phyloP scores from a whole-genome alignment of 192 early-diverging fungal species.

The Backusella tarrabulga region DNA sequence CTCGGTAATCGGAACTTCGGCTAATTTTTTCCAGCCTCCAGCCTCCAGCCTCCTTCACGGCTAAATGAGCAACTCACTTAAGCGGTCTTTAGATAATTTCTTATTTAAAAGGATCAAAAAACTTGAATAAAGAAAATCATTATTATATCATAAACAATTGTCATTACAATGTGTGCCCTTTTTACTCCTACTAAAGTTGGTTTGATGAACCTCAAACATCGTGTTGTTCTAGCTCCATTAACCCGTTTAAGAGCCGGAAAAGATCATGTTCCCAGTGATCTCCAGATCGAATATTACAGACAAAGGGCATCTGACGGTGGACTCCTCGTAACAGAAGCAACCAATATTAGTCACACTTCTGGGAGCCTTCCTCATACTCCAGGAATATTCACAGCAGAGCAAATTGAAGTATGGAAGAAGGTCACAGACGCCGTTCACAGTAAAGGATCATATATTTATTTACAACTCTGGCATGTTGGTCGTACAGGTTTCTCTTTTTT shows the following conservation, averaged over 20 bases:
- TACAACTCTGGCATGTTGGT: constrained; percentile 51
- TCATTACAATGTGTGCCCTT: neutral
- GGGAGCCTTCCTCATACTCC: constrained; percentile 23
- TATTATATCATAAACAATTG: neutral
- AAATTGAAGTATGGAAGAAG: constrained; percentile 48
- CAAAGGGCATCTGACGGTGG: constrained; percentile 25
- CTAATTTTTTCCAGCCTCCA: neutral
- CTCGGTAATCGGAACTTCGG: neutral
- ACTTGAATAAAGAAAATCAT: neutral
- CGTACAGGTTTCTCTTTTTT: constrained; percentile 8
- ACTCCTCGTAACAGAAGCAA: constrained; percentile 24
- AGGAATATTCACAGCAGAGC: constrained; percentile 37
- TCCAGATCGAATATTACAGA: constrained; percentile 15
- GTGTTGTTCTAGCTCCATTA: constrained; percentile 21
- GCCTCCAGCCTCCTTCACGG: neutral
- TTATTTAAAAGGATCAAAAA: neutral
- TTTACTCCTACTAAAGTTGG: constrained; percentile 25
- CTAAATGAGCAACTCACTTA: no score
- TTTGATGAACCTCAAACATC: constrained; percentile 10
- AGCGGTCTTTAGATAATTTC: neutral
- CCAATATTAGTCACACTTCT: neutral
- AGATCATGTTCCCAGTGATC: constrained; percentile 12
- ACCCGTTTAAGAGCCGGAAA: constrained; percentile 14
- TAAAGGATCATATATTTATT: constrained; percentile 51
- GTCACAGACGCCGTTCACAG: constrained; percentile 53